Conservation (phyloP, 768 basidiomycete genomes). For the Boletellus ananiceps region DNA sequence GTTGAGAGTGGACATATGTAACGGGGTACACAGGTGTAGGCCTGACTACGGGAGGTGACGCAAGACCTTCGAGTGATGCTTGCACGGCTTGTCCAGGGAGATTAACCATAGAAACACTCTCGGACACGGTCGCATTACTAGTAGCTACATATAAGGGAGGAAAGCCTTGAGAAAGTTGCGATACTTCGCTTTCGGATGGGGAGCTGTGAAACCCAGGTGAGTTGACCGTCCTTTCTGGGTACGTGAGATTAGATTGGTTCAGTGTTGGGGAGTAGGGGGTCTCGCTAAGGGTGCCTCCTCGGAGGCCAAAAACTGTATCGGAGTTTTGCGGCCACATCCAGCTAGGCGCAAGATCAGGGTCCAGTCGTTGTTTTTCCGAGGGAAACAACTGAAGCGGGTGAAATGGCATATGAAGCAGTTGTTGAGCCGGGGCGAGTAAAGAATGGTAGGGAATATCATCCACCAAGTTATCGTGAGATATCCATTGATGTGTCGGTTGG, state of each 20-base stretch:
- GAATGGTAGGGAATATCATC: constrained; percentile 7
- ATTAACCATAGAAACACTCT: constrained; percentile 2
- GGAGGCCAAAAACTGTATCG: constrained; percentile 4
- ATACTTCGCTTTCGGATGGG: constrained; percentile 9
- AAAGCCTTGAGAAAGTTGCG: constrained; percentile 8
- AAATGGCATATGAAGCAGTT: constrained; percentile 25
- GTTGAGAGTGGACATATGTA: constrained; percentile 21
- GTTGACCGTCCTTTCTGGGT: constrained; percentile 3
- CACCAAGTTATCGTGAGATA: constrained; percentile 9
- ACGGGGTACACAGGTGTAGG: constrained; percentile 28
- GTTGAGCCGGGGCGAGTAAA: constrained; percentile 25
- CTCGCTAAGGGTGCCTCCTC: constrained; percentile 9
- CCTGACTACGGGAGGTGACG: constrained; percentile 22
- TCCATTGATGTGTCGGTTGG: constrained; percentile 14
- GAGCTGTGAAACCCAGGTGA: constrained; percentile 5
- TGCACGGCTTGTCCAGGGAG: not conserved
- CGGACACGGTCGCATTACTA: constrained; percentile 2
- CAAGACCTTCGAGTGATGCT: constrained; percentile 8
- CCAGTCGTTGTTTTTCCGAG: constrained; percentile 12
- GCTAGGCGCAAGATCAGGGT: constrained; percentile 1
- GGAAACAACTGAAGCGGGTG: constrained; percentile 23
- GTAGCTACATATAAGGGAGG: constrained; percentile 5
- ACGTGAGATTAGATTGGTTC: constrained; percentile 5
- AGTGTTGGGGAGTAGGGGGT: not conserved
- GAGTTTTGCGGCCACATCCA: constrained; percentile 20